Conservation (phyloP, 1,284 basidiomycete species). For the Tetrapyrgos nigripes region DNA sequence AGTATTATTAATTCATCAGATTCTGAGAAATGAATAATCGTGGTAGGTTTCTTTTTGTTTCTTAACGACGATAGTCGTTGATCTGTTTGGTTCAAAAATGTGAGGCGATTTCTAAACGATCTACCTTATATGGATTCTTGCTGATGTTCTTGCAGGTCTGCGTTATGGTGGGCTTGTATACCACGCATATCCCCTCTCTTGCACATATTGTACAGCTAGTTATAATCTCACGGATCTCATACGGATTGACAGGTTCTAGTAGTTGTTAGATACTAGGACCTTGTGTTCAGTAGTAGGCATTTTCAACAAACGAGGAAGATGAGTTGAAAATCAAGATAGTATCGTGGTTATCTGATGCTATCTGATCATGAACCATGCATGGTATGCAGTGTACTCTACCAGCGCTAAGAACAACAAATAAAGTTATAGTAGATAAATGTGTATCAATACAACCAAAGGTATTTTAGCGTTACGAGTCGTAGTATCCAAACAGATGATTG, state of each 20-base stretch:
- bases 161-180: neutral
- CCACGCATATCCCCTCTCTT: no score
- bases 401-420: neutral
- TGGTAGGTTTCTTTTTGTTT: neutral
- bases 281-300: no score
- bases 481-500: neutral
- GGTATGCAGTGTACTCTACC: no score
- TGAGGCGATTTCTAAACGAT: no score
- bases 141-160: no score
- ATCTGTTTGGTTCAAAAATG: neutral
- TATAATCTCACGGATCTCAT: neutral
- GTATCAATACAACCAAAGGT: neutral
- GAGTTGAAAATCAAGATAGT: no score
- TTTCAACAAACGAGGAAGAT: no score
- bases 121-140: no score
- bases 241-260: neutral
- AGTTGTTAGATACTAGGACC: no score
- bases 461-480: neutral
- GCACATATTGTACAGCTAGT: neutral
- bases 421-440: neutral
- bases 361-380: no score
- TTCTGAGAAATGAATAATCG: neutral
- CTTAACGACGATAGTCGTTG: neutral
- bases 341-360: no score
- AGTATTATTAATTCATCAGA: neutral